Percentiles rank a stretch among this genome's conserved stretches.
These are phyloP conservation scores for Lachnum nothofagi DNA, from an alignment of 2,329 filamentous ascomycete genomes.

Conservation along the genomic window DNA sequence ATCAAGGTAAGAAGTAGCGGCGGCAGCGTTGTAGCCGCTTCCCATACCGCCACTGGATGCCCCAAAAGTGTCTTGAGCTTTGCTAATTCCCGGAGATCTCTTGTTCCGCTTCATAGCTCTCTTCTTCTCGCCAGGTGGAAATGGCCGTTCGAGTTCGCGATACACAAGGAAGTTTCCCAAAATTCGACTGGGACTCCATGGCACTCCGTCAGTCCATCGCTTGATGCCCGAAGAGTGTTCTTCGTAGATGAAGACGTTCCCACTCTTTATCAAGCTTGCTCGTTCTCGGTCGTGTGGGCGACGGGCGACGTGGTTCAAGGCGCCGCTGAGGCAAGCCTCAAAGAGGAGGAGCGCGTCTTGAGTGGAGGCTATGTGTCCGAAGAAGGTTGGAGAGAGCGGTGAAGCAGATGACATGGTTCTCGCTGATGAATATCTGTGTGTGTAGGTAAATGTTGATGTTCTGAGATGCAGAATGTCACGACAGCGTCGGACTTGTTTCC, in stretches of 20 bases:
- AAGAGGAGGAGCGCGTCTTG: constrained; percentile 69
- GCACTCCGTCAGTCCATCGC: constrained; percentile 86
- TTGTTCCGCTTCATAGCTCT: constrained; percentile 68
- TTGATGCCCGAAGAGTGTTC: constrained; percentile 88
- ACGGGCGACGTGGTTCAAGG: constrained; percentile 69
- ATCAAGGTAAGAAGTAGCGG: constrained; percentile 17
- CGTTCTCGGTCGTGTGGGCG: constrained; percentile 84
- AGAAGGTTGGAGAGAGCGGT: constrained; percentile 23
- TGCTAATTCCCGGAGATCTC: constrained; percentile 30
- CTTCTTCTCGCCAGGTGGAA: constrained; percentile 80
- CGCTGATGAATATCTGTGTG: constrained; percentile 5
- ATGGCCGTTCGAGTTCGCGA: constrained; percentile 94
- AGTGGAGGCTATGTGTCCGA: constrained; percentile 27
- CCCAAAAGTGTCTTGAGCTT: constrained; percentile 22
- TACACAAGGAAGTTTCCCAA: constrained; percentile 97
- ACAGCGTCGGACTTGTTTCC: constrained; percentile 16
- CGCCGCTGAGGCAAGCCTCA: constrained; percentile 69
- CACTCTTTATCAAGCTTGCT: constrained; percentile 70
- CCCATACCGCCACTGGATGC: neutral
- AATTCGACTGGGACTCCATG: constrained; percentile 89
- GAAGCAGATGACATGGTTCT: constrained; percentile 21
- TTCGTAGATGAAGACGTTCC: constrained; percentile 86
- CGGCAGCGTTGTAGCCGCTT: constrained; percentile 14
- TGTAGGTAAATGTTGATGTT: constrained; percentile 5
- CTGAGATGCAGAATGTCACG: constrained; percentile 13